Evolutionary conservation across 352 stramenopile genomes (phyloP), one percentile per base, ranked within the genome.

Genomic region (Phytophthora hibernalis): DNA sequence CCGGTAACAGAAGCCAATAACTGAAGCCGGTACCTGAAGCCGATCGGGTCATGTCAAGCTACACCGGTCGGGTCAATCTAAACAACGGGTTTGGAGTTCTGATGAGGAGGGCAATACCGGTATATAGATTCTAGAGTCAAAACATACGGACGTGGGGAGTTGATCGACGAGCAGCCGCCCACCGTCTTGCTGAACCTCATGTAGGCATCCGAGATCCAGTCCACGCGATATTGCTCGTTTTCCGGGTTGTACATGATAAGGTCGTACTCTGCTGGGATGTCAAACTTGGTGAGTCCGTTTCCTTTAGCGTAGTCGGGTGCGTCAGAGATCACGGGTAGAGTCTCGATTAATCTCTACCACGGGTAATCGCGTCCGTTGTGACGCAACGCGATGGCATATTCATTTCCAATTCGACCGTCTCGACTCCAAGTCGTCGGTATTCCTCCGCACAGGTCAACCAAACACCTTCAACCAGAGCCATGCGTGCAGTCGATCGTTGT

Each of bases 161-260:
- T 97, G 53, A 96, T 87, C n/a, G 79, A 89, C 52, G 77, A 93
- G 58, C 79, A 94, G 10, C 89, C 91, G 50, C 89, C 91, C 3
- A 97, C 69, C 28, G 83, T 79, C 61, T 95, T 93, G 58, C 87
- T 84, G 7, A 90, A 73, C 61, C 70, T 88, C 69, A 83, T 77
- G 63, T 81, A 74, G 12, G 62, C 64, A 22, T 71, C 79, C 9
- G 55, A 60, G 59, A 88, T 62, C 66, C 62, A 88, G 65, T 90
- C 76, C 4, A 82, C 64, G 5, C 72, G 68, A 52, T 85, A 85
- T 40, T 83, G 62, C 6, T 79, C 72, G 43, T 83, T 79, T 1
- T 49, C 61, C 11, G 73, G 42, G 38, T 78, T 77, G 65, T 79
- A 83, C 58, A 87, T 87, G 63, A 77, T 74, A 54, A 59, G 59